Evolutionary conservation across 164 flowering plant genomes (phyloP), one percentile per base, ranked within the genome.

Genomic region (Santalum album): DNA sequence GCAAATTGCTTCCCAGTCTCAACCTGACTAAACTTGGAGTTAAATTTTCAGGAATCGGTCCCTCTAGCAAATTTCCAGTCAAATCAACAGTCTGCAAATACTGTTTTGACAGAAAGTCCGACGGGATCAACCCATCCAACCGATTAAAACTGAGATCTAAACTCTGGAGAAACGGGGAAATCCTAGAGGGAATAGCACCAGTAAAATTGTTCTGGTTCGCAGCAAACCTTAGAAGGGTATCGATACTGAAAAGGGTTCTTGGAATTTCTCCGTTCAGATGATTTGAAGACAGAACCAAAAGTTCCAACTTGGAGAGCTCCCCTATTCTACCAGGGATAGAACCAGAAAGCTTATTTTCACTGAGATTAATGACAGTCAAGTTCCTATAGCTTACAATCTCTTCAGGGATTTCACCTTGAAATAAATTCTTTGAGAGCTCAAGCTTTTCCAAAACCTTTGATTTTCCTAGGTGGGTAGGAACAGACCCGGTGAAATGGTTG

Each of bases 111-210:
- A 86, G 63, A 24, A 83, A 59, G 61, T 75, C 78, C 3, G 19
- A n/a, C 19, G 90, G 83, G 44, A 86, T 78, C 14, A 55, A 24
- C 34, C 87, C 90, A 18, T 6, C 55, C 29, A 86, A 36, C 0
- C 15, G 53, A 49, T 86, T 86, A 50, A 61, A 79, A 64, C 95
- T 81, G 29, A 83, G 86, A 63, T 86, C 86, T 36, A 86, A 64
- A 49, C 3, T 57, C 43, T 9, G 62, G 25, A 77, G 22, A 50
- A 15, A 56, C 10, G 34, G 61, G 0, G 87, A 64, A 35, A 83
- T 50, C 34, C 75, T 74, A 29, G 19, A 14, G 19, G 95, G 87
- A 59, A 86, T 69, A 0, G 22, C 14, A 22, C 90, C 95, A 12
- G 2, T 34, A 42, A 86, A 74, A 0, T 14, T 19, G 49, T 86